Evolutionary conservation across 306 rosid species (phyloP).

Genomic region (Medicago lupulina): DNA sequence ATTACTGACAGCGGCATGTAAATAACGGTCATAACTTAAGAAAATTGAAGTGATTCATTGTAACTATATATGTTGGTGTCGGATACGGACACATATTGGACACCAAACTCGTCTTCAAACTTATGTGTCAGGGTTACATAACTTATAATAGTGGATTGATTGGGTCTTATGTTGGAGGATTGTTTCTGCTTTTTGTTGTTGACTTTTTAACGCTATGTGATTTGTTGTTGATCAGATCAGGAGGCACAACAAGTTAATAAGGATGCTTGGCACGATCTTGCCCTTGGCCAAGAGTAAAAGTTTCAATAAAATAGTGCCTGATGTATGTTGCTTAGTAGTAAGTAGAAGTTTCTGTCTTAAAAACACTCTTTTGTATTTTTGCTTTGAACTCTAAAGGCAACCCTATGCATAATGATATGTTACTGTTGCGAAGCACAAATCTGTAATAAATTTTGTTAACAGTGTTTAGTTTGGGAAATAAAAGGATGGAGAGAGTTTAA

Average conservation of each 20-base stretch:
- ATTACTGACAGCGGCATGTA: too few species aligned
- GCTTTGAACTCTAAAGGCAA: constrained; percentile 6
- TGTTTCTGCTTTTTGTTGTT: constrained; percentile 23
- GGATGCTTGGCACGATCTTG: constrained; percentile 64
- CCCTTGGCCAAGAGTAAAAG: constrained; percentile 50
- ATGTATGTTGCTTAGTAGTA: constrained; percentile 31
- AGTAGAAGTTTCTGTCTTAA: constrained; percentile 24
- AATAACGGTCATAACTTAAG: background rate
- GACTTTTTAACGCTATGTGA: constrained; percentile 9
- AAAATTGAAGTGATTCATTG: background rate
- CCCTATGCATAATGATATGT: background rate
- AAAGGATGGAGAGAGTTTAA: background rate
- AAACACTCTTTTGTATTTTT: background rate
- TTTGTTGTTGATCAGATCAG: constrained; percentile 49
- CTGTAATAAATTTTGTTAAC: constrained; percentile 1
- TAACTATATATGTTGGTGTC: background rate
- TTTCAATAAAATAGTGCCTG: constrained; percentile 3
- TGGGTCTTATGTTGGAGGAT: too few species aligned
- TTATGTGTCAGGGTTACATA: too few species aligned
- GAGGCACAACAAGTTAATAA: constrained; percentile 50
- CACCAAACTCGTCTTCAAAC: too few species aligned
- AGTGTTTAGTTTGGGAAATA: background rate
- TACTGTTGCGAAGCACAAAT: background rate
- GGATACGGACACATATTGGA: too few species aligned
- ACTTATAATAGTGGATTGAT: background rate